Evolutionary conservation across 1,139 yeast genomes (phyloP).

Genomic region (Insectozyma bohioensis): DNA sequence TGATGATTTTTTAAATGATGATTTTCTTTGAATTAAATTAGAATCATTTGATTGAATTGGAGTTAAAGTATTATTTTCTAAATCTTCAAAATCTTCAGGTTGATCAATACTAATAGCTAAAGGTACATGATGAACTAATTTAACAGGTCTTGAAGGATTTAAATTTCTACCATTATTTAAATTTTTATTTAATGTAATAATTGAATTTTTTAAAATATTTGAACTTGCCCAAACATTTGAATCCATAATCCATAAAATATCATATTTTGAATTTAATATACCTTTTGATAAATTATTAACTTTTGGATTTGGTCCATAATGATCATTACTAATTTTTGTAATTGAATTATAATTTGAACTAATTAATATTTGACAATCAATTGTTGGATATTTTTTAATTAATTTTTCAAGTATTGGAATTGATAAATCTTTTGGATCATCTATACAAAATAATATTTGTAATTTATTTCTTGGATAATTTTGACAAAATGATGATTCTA

Average conservation of each 20-base stretch:
- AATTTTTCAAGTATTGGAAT: conserved; percentile 55
- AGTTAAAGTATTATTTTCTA: conserved; percentile 21
- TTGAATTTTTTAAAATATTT: conserved; percentile 66
- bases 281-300: conserved; percentile 85
- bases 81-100: conserved; percentile 13
- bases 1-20: no score
- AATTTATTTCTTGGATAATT: conserved; percentile 57
- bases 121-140: conserved; percentile 80
- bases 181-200: conserved; percentile 47
- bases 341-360: conserved; percentile 35
- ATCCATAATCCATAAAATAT: conserved; percentile 85
- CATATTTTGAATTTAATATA: conserved; percentile 63
- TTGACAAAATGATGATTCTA: conserved; percentile 69
- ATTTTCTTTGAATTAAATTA: conserved; percentile 12
- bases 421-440: conserved; percentile 62
- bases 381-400: conserved; percentile 52
- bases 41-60: conserved; percentile 17
- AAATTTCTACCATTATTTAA: conserved; percentile 48
- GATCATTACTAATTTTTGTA: conserved; percentile 30
- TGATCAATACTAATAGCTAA: conserved; percentile 48
- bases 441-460: conserved; percentile 78
- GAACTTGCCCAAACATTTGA: conserved; percentile 81
- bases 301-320: conserved; percentile 86
- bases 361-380: conserved; percentile 60
- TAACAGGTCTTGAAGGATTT: conserved; percentile 42